These are phyloP conservation scores for Plasmodium coatneyi DNA, from an alignment of 169 alveolate species.

Conservation along the genomic window DNA sequence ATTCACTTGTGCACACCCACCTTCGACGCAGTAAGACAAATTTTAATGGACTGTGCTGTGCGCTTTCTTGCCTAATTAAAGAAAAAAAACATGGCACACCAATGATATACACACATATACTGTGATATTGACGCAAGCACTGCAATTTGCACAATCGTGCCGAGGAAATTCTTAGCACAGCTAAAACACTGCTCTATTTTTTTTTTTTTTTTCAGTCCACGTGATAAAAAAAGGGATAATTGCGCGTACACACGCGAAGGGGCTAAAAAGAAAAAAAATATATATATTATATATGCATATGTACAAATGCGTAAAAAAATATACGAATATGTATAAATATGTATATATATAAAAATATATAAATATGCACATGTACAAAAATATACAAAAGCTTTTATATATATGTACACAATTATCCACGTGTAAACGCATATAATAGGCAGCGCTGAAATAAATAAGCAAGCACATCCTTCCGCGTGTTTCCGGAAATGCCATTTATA, in stretches of 20 bases:
- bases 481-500: neutral
- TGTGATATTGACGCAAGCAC: neutral
- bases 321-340: too few relatives aligned
- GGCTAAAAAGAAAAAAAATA: neutral
- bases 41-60: neutral
- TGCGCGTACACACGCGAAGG: constrained; percentile 31
- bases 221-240: constrained; percentile 1
- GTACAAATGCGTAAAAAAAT: too few relatives aligned
- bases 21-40: neutral
- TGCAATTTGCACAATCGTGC: neutral
- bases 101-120: neutral
- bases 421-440: neutral
- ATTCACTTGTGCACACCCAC: neutral
- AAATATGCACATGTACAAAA: too few relatives aligned
- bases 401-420: neutral
- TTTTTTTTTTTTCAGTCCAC: neutral
- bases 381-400: neutral
- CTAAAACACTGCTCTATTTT: neutral
- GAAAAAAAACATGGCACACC: neutral
- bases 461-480: neutral
- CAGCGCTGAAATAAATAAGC: constrained; percentile 18
- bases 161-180: neutral
- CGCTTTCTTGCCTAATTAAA: neutral
- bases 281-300: neutral
- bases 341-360: too few relatives aligned